Base-by-base conservation (phyloP, 495 filamentous ascomycete species). In the Tuber borchii region DNA sequence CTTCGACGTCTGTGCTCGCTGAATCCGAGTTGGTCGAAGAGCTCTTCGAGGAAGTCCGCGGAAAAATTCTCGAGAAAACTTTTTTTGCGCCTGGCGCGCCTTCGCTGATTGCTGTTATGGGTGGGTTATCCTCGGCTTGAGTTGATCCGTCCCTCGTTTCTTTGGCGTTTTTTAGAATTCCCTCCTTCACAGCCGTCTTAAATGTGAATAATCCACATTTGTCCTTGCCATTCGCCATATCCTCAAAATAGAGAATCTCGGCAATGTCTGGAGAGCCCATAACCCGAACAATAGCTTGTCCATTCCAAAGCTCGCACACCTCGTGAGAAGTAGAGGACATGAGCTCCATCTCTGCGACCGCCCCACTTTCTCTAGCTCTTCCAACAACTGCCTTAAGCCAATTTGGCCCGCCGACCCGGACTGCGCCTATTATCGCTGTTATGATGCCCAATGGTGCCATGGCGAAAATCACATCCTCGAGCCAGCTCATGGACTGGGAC, bases 381-480 rank as follows among this genome's bases (percentile, higher is more conserved):
- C 88, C 88, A 68, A 90, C 84, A 39, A 90, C 84, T 19, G 87
- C 85, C 61, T 83, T 85, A 7, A 90, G 84, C 76, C 86, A 88
- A 12, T 84, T 82, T 31, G 83, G 85, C 4, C 88, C 88, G 61
- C 87, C 86, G 3, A 89, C 86, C 1, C 89, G 82, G 42, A 90
- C 87, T 19, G 86, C 85, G 2, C 84, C 85, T 9, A 89, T 87
- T 0, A 89, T 84, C 3, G 86, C 85, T 0, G 88, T 90, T 51
- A 89, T 80, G 26, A 90, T 86, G 10, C 88, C 88, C 8, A 89
- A 82, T 3, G 88, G 88, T 0, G 84, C 86, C 65, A 89, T 84
- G 0, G 88, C 86, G 65, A 90, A 87, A 12, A 89, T 87, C 20
- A 89, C 75, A 74, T 87, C 86, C 71, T 90, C 89, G 0, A 87